Conservation (phyloP, 208 protist genomes). For the Trypanosoma conorhini region DNA sequence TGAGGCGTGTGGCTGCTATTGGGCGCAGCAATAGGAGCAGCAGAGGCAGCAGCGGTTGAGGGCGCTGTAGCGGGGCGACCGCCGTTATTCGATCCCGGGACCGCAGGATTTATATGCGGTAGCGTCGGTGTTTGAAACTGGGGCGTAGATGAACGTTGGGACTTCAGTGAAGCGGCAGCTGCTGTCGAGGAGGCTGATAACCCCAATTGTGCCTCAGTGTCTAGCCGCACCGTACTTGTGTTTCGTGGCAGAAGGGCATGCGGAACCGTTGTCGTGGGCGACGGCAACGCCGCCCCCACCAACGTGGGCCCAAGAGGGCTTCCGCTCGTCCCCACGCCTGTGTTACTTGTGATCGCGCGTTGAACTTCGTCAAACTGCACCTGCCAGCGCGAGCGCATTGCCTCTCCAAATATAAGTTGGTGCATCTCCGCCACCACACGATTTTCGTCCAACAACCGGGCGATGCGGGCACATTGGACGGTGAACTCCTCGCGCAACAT, state of each 20-base stretch:
- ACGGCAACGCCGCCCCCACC: neutral
- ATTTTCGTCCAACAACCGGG: constrained; percentile 64
- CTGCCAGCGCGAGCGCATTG: constrained; percentile 85
- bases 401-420: constrained; percentile 72
- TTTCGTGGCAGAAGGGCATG: constrained; percentile 10
- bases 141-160: neutral
- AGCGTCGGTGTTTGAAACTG: neutral
- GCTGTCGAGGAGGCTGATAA: neutral
- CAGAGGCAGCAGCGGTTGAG: neutral
- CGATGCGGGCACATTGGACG: constrained; percentile 47
- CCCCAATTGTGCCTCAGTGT: neutral
- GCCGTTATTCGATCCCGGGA: neutral
- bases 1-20: neutral
- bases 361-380: constrained; percentile 90
- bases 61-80: neutral
- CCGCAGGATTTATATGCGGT: neutral
- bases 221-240: constrained; percentile 6
- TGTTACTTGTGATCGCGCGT: constrained; percentile 66
- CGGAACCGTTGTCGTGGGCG: neutral
- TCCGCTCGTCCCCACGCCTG: constrained; percentile 1
- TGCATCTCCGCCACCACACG: constrained; percentile 83
- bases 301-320: neutral
- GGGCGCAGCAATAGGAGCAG: neutral
- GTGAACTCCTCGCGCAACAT: constrained; percentile 63
- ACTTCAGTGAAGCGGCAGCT: neutral